Conservation (phyloP, 768 basidiomycete species). For the Lactarius evosmus region DNA sequence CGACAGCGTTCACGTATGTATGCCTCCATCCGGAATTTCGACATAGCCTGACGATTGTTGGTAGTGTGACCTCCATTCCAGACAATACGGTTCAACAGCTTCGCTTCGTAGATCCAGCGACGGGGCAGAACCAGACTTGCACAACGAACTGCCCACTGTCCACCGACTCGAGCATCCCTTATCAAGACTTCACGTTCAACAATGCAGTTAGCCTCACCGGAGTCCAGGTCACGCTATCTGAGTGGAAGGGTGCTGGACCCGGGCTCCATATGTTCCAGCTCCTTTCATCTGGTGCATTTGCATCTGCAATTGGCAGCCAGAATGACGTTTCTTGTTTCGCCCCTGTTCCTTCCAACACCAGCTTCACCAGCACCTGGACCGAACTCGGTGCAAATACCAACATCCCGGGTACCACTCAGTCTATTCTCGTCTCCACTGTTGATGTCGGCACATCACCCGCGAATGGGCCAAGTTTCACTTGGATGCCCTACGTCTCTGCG, state of each 20-base stretch:
- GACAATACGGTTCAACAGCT: slow-evolving; percentile 80
- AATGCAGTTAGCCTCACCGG: slow-evolving; percentile 69
- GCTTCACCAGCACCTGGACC: slow-evolving; percentile 68
- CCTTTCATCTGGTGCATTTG: slow-evolving; percentile 88
- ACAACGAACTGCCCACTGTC: slow-evolving; percentile 74
- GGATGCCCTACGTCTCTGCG: slow-evolving; percentile 89
- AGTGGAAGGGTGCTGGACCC: slow-evolving; percentile 69
- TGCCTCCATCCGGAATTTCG: background rate
- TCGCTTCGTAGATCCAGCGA: slow-evolving; percentile 71
- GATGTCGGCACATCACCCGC: slow-evolving; percentile 58
- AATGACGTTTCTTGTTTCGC: slow-evolving; percentile 76
- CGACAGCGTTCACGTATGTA: slow-evolving; percentile 81
- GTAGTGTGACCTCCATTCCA: slow-evolving; percentile 82
- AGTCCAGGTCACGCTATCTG: slow-evolving; percentile 76
- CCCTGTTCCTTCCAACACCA: slow-evolving; percentile 65
- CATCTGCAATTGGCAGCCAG: slow-evolving; percentile 59
- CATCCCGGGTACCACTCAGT: slow-evolving; percentile 78
- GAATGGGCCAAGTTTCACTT: slow-evolving; percentile 77
- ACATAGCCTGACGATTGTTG: slow-evolving; percentile 24
- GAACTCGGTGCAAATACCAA: slow-evolving; percentile 59
- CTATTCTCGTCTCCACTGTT: slow-evolving; percentile 66
- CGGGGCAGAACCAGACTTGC: slow-evolving; percentile 76
- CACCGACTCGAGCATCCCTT: slow-evolving; percentile 69
- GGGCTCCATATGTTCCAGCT: slow-evolving; percentile 92
- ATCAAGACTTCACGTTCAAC: slow-evolving; percentile 91